A percentile compares a stretch with the other conserved stretches of the same genome.
These are phyloP conservation scores for Metschnikowia orientalis DNA, from an alignment of 805 yeast genomes.

Conservation along the genomic window DNA sequence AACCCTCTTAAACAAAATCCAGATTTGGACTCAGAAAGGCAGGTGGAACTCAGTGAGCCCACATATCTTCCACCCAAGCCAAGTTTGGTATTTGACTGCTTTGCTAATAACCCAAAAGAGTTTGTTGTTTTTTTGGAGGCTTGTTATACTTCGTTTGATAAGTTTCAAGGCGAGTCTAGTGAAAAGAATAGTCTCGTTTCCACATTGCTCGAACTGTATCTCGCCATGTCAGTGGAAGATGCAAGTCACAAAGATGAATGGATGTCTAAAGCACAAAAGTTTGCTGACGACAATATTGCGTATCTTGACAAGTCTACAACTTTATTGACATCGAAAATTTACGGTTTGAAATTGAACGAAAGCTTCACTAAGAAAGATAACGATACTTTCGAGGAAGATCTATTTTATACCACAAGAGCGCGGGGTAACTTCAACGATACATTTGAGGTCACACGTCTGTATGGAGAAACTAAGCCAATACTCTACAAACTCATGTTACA, in stretches of 20 bases:
- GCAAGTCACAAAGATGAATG: conserved; percentile 44
- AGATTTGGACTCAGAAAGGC: conserved; percentile 1
- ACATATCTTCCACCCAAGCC: conserved; percentile 93
- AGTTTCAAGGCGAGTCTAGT: conserved; percentile 62
- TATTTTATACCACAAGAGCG: conserved; percentile 63
- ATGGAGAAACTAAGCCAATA: conserved; percentile 60
- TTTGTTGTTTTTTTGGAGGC: conserved; percentile 93
- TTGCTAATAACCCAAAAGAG: conserved; percentile 79
- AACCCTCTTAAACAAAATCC: conserved; percentile 6
- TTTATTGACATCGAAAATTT: conserved; percentile 53
- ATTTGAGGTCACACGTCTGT: conserved; percentile 49
- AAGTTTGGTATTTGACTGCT: conserved; percentile 77
- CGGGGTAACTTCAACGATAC: conserved; percentile 56
- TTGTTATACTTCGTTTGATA: conserved; percentile 71
- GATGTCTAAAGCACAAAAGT: conserved; percentile 57
- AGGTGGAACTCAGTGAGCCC: conserved; percentile 29
- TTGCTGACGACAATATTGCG: conserved; percentile 46
- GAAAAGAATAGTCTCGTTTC: conserved; percentile 72
- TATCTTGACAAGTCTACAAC: conserved; percentile 54
- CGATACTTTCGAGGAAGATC: conserved; percentile 41
- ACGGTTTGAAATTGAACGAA: conserved; percentile 45
- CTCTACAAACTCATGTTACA: conserved; percentile 62
- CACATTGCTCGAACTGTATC: conserved; percentile 78
- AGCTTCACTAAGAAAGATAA: conserved; percentile 33
- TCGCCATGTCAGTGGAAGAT: conserved; percentile 47